Base-by-base conservation (phyloP, 257 asterid genomes). In the Thymus quinquecostatus region DNA sequence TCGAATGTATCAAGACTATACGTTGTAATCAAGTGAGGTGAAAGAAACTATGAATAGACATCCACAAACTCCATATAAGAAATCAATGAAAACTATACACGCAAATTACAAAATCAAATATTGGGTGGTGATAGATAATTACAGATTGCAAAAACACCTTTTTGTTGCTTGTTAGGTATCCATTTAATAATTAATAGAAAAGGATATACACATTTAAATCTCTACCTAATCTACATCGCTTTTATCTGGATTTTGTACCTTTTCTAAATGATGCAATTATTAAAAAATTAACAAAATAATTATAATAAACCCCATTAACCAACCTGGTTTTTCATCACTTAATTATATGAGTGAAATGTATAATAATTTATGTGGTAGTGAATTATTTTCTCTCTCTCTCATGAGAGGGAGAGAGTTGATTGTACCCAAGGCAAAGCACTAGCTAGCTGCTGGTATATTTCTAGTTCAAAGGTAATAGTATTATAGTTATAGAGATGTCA, bases 21-120 rank as follows among this genome's bases (percentile, higher is more conserved):
- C 38, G 32, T 36, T 12, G 44, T 14, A 43, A 45, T 64, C 43
- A 38, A 60, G 32, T 33, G 63, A 10, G 51, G 45, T 62, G 61
- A 53, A 33, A 43, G 65, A 43, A 56, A 9, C 57, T 44, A 66
- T 84, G 86, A 84, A 82, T 86, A 78, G 85, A 81, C 79, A 77
- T 80, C 94, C 94, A 85, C 60, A 59, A 68, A 78, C 76, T 47
- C 65, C 75, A 50, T 40, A 84, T 89, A 32, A 79, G 71, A 73
- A 51, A 77, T 63, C 63, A 49, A 72, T 65, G 63, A 50, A 21
- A 57, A 72, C 68, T 38, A 38, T 38, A 34, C 10, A 21, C 21
- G 21, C 21, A 21, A 21, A 74, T 69, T 43, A 66, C 79, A 44
- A 73, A 73, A 75, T 73, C 33, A 70, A 30, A 58, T 14, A 70